phyloP scores from a whole-genome alignment of 495 filamentous ascomycete species.

The Penicillium antarcticum region DNA sequence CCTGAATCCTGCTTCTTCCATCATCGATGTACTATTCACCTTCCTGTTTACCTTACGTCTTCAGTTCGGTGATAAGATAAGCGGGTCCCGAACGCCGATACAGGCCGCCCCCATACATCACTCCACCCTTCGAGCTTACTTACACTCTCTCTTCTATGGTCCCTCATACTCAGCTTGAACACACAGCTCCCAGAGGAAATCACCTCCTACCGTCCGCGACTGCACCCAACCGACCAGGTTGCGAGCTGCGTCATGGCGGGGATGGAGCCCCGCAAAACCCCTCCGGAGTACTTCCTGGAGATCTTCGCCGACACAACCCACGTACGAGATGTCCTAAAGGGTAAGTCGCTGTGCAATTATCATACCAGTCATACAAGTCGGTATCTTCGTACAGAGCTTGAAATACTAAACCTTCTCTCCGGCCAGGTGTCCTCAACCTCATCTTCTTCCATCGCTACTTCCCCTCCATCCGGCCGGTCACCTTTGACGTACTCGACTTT shows the following conservation, averaged over 20 bases:
- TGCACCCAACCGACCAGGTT: constrained; percentile 3
- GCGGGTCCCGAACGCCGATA: constrained; percentile 25
- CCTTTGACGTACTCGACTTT: constrained; percentile 86
- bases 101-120: constrained; percentile 14
- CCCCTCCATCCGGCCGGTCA: constrained; percentile 75
- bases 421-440: constrained; percentile 82
- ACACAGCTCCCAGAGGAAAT: not conserved
- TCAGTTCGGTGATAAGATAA: constrained; percentile 21
- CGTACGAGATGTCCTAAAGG: constrained; percentile 89
- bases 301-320: constrained; percentile 77
- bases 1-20: not conserved
- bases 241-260: constrained; percentile 22
- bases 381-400: not conserved
- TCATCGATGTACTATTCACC: too few species aligned
- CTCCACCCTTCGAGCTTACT: constrained; percentile 1
- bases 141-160: constrained; percentile 5
- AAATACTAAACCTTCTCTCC: not conserved
- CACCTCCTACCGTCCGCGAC: not conserved
- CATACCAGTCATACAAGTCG: too few species aligned
- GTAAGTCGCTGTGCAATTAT: constrained; percentile 37
- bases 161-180: not conserved
- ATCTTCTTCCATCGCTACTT: constrained; percentile 99
- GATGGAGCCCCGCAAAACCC: constrained; percentile 59
- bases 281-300: constrained; percentile 81
- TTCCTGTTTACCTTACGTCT: not conserved